Conservation (phyloP, 2,329 filamentous ascomycete species). For the Fusarium metavorans region DNA sequence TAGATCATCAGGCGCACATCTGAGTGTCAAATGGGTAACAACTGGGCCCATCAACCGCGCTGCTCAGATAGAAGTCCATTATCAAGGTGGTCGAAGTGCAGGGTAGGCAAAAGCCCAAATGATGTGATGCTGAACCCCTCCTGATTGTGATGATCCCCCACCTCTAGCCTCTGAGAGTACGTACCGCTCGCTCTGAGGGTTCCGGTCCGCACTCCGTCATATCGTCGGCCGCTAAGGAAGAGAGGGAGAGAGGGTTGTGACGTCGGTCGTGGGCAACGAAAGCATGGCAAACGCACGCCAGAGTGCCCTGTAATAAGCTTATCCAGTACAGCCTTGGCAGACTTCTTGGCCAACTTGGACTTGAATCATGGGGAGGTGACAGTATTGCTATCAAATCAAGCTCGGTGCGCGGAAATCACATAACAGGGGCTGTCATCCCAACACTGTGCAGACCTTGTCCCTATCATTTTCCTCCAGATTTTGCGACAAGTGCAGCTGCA, state of each 20-base stretch:
- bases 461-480: neutral
- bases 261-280: constrained; percentile 25
- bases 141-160: constrained; percentile 36
- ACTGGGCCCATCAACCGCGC: neutral
- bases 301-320: constrained; percentile 36
- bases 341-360: constrained; percentile 3
- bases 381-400: neutral
- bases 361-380: neutral
- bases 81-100: neutral
- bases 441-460: neutral
- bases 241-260: constrained; percentile 7
- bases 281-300: neutral
- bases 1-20: neutral
- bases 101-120: constrained; percentile 9
- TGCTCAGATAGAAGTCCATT: neutral
- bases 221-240: neutral
- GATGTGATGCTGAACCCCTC: constrained; percentile 23
- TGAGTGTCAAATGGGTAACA: neutral
- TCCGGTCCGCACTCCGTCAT: neutral
- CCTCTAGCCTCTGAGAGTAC: constrained; percentile 18
- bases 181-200: neutral
- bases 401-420: neutral
- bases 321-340: constrained; percentile 19
- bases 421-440: neutral
- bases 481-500: neutral